These are phyloP conservation scores for Keithomyces neogunnii DNA, from an alignment of 2,329 filamentous ascomycete genomes.

Conservation along the genomic window DNA sequence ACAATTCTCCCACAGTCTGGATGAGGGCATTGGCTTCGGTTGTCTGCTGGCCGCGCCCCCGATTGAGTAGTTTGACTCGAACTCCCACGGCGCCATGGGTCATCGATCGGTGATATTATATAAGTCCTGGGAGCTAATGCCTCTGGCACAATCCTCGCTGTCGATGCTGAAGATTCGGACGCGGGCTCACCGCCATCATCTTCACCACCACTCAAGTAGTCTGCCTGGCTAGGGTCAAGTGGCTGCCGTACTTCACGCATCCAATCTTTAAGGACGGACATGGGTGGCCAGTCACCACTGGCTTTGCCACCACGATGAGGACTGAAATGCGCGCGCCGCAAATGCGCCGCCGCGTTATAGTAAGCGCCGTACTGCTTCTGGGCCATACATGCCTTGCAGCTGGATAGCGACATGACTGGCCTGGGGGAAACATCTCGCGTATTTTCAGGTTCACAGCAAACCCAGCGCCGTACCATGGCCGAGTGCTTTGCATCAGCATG, in stretches of 20 bases:
- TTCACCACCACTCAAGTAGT: slow-evolving; percentile 18
- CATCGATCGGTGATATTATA: slow-evolving; percentile 10
- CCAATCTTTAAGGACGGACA: slow-evolving; percentile 50
- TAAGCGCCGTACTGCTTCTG: slow-evolving; percentile 51
- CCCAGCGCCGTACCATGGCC: slow-evolving; percentile 45
- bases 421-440: slow-evolving; percentile 28
- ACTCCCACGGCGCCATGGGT: slow-evolving; percentile 15
- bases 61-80: slow-evolving; percentile 18
- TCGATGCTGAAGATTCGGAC: slow-evolving; percentile 7
- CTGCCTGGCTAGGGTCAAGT: slow-evolving; percentile 22
- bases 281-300: slow-evolving; percentile 50
- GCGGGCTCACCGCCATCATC: slow-evolving; percentile 28
- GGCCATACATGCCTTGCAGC: slow-evolving; percentile 48
- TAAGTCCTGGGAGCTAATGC: slow-evolving; percentile 6
- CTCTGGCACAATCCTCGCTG: slow-evolving; percentile 7
- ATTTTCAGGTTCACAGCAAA: slow-evolving; percentile 43
- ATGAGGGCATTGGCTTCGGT: slow-evolving; percentile 44
- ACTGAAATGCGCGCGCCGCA: slow-evolving; percentile 49
- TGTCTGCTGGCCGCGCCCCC: slow-evolving; percentile 23
- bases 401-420: slow-evolving; percentile 43
- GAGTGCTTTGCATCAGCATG: slow-evolving; percentile 55
- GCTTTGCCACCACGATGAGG: slow-evolving; percentile 47
- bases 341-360: slow-evolving; percentile 51
- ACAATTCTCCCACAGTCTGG: slow-evolving; percentile 51
- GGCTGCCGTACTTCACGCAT: slow-evolving; percentile 50